phyloP scores from a whole-genome alignment of 495 filamentous ascomycete genomes.

The Penicillium goetzii region DNA sequence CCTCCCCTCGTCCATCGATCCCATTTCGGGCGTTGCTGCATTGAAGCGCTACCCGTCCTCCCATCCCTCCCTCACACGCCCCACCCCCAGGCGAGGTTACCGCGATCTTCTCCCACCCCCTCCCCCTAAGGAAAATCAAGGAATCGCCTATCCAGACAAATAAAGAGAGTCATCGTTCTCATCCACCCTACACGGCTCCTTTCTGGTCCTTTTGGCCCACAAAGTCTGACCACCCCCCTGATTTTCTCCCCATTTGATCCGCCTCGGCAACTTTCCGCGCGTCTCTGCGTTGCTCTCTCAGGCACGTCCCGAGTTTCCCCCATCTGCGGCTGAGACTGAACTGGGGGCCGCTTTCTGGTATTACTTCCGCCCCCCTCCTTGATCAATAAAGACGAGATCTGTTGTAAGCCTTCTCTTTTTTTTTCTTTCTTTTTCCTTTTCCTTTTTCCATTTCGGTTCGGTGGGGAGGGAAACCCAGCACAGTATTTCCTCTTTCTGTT shows the following conservation, averaged over 20 bases:
- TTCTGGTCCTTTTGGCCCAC: background rate
- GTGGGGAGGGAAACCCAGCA: background rate
- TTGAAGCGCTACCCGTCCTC: slow-evolving; percentile 7
- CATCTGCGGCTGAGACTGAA: slow-evolving; percentile 12
- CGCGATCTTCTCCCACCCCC: slow-evolving; percentile 14
- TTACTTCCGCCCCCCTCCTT: background rate
- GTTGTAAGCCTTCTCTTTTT: slow-evolving; percentile 1
- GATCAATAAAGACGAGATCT: background rate
- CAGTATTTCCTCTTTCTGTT: background rate
- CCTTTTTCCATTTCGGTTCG: too few relatives aligned
- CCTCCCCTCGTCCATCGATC: background rate
- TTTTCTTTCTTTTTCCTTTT: background rate
- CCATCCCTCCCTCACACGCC: slow-evolving; percentile 7
- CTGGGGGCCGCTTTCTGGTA: slow-evolving; percentile 5
- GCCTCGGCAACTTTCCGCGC: slow-evolving; percentile 23
- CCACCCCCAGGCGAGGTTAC: slow-evolving; percentile 30
- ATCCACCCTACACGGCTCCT: background rate
- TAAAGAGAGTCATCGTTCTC: background rate
- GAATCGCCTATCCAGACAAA: background rate
- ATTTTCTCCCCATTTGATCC: background rate
- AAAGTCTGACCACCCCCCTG: background rate
- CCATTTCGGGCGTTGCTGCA: slow-evolving; percentile 8
- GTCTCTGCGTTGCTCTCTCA: slow-evolving; percentile 10
- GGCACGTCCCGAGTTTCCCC: background rate
- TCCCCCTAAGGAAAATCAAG: background rate